Evolutionary conservation across 1,284 basidiomycete species (phyloP), one percentile per base, ranked within the genome.

Genomic region (Naganishia sp.): DNA sequence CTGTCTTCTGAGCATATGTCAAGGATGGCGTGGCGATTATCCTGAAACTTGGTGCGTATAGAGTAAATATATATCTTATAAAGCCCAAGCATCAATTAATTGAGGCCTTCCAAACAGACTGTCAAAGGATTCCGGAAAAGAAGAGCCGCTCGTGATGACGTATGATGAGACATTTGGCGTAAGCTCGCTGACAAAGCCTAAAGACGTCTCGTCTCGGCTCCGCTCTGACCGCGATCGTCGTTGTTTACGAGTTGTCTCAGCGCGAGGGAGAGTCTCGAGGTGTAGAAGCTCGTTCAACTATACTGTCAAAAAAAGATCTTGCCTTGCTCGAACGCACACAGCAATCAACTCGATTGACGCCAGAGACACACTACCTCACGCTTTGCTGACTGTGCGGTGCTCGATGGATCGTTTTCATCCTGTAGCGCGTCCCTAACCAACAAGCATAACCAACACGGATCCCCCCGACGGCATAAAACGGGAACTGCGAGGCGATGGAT

Each of bases 241-340:
- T 43, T 61, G 45, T 51, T 61, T 50, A 47, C 47, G 47, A 35
- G 31, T n/a, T 61, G 58, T 61, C 58, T 61, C 58, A 61, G 47
- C 47, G 32, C 4, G 52, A 41, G 35, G 18, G 35, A 23, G 25
- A 54, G 52, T 32, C 35, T 39, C 35, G 32, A 41, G 35, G 2
- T 23, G 41, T 57, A 57, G 55, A 57, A 43, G 15, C 15, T 57
- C 23, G 10, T 23, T 57, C 42, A 57, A 57, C 55, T 45, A 28
- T 43, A 45, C 6, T 23, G 5, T 42, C 31, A 6, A 31, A n/a
- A 35, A 53, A 35, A 18, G 51, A n/a, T 3, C 17, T 11, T 21
- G 18, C 17, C 35, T 39, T 9, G 32, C 35, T 39, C 7, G 35
- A 39, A 1, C 7, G 13, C 35, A 39, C 2, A 39, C 13, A 39